Percentiles rank a stretch among this genome's conserved stretches.
These are phyloP conservation scores for Suillus subluteus DNA, from an alignment of 768 basidiomycete genomes.

Conservation along the genomic window DNA sequence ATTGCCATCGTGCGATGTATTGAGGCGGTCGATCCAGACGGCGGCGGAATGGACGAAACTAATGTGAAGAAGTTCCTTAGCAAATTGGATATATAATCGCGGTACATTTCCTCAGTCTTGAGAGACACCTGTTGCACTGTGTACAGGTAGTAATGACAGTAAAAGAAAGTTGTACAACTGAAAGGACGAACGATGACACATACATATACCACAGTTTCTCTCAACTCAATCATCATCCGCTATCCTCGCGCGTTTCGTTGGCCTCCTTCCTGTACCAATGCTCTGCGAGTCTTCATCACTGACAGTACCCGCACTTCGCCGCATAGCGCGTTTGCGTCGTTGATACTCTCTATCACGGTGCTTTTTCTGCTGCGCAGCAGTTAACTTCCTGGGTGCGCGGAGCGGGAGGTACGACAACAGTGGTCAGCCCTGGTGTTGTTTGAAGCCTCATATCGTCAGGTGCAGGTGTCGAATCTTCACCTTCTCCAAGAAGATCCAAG, in stretches of 20 bases:
- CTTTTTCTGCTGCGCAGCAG: slow-evolving; percentile 76
- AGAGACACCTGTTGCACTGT: background rate
- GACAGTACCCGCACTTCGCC: slow-evolving; percentile 64
- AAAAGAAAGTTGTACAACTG: slow-evolving; percentile 11
- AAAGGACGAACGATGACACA: slow-evolving; percentile 8
- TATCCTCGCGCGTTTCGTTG: slow-evolving; percentile 69
- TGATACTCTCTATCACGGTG: slow-evolving; percentile 83
- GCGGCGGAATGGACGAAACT: slow-evolving; percentile 60
- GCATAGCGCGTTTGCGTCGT: slow-evolving; percentile 69
- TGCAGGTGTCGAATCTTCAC: slow-evolving; percentile 61
- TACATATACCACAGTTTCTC: background rate
- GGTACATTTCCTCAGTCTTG: background rate
- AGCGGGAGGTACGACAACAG: slow-evolving; percentile 77
- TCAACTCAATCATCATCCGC: slow-evolving; percentile 62
- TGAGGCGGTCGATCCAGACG: slow-evolving; percentile 78
- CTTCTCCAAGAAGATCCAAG: slow-evolving; percentile 73
- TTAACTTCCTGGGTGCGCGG: slow-evolving; percentile 67
- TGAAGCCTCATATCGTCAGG: slow-evolving; percentile 69
- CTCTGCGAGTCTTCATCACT: slow-evolving; percentile 72
- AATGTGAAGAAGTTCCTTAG: slow-evolving; percentile 56
- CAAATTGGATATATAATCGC: slow-evolving; percentile 43
- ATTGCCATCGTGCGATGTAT: slow-evolving; percentile 81
- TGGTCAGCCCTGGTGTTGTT: slow-evolving; percentile 73
- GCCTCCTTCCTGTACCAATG: slow-evolving; percentile 53
- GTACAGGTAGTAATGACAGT: slow-evolving; percentile 3